phyloP scores from a whole-genome alignment of 2,329 filamentous ascomycete genomes.

The Gnomoniopsis smithogilvyi region DNA sequence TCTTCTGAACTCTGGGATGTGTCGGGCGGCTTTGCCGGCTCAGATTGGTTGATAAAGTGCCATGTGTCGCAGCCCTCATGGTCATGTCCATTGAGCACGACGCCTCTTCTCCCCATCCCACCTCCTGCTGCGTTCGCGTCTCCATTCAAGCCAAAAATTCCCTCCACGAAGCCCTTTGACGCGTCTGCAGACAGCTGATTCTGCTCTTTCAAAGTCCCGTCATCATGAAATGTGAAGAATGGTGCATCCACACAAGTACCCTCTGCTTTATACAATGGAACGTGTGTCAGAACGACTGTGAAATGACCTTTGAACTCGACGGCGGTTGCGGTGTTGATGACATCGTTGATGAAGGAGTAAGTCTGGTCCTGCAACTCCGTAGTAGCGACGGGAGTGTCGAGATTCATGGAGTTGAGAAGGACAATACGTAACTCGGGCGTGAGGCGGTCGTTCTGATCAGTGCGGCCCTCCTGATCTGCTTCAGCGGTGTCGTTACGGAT shows the following conservation, averaged over 20 bases:
- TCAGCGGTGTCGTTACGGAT: conserved; percentile 21
- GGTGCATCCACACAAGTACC: conserved; percentile 84
- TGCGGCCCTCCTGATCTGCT: conserved; percentile 20
- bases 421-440: conserved; percentile 74
- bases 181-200: conserved; percentile 78
- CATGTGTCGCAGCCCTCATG: conserved; percentile 90
- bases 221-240: conserved; percentile 73
- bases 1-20: neutral
- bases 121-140: conserved; percentile 53
- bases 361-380: conserved; percentile 68
- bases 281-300: conserved; percentile 86
- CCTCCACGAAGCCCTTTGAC: conserved; percentile 74
- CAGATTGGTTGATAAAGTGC: conserved; percentile 71
- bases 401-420: conserved; percentile 88
- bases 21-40: conserved; percentile 30
- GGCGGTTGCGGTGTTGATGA: conserved; percentile 60
- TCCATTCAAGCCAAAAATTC: conserved; percentile 74
- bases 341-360: conserved; percentile 70
- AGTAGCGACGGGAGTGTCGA: conserved; percentile 77
- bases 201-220: conserved; percentile 80
- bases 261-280: conserved; percentile 79
- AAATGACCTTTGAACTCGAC: conserved; percentile 64
- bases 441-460: conserved; percentile 44
- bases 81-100: conserved; percentile 91
- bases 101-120: conserved; percentile 67